Evolutionary conservation across 2,329 filamentous ascomycete species (phyloP).

Genomic region (Paraconiothyrium brasiliense): DNA sequence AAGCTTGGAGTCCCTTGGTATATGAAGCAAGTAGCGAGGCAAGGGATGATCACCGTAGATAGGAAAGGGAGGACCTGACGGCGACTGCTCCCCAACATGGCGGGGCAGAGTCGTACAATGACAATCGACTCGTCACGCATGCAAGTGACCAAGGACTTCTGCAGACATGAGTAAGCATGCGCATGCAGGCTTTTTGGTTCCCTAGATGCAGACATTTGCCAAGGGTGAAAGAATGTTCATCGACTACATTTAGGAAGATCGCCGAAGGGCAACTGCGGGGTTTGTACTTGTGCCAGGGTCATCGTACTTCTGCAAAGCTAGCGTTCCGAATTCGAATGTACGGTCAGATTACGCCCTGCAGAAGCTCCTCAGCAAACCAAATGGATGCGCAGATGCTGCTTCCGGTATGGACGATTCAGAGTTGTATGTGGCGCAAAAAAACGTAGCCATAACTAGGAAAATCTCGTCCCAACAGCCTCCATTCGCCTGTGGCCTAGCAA

Average conservation of each 20-base stretch:
- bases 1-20: neutral
- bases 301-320: neutral
- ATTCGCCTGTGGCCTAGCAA: too few relatives aligned
- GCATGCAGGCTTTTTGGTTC: neutral
- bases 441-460: too few relatives aligned
- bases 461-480: too few relatives aligned
- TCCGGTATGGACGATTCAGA: neutral
- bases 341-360: neutral
- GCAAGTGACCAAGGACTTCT: neutral
- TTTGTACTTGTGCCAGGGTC: neutral
- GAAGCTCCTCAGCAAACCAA: neutral
- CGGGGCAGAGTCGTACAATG: neutral
- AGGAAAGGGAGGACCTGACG: neutral
- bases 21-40: neutral
- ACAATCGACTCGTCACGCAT: neutral
- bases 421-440: neutral
- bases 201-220: neutral
- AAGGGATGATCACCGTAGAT: neutral
- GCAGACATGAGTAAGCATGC: neutral
- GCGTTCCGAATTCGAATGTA: neutral
- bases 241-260: neutral
- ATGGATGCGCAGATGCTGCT: neutral
- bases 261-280: neutral
- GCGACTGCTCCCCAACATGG: neutral
- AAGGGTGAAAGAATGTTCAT: neutral